A percentile compares a stretch with the other conserved stretches of the same genome.
Evolutionary conservation across 202 grass and related monocot genomes (phyloP).

Genomic region (Carex arenaria): DNA sequence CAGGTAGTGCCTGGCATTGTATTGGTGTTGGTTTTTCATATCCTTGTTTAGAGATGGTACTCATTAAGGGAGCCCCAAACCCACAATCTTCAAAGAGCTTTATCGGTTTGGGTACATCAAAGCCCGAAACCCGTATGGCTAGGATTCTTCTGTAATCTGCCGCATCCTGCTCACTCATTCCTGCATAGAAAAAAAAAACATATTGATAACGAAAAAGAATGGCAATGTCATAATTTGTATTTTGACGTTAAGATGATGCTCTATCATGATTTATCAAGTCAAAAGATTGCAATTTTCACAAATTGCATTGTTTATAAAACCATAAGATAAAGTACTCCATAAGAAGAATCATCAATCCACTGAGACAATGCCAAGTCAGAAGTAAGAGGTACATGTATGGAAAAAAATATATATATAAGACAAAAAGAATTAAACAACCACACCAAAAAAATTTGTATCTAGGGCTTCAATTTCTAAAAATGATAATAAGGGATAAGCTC

Average conservation of each 20-base stretch:
- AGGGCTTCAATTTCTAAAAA: background rate
- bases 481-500: background rate
- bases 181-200: slow-evolving; percentile 36
- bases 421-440: background rate
- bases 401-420: background rate
- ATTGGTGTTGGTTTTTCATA: slow-evolving; percentile 97
- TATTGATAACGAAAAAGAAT: slow-evolving; percentile 12
- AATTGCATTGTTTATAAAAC: background rate
- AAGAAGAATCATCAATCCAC: background rate
- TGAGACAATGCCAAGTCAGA: slow-evolving; percentile 2
- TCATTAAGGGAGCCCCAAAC: slow-evolving; percentile 71
- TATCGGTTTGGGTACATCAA: slow-evolving; percentile 82
- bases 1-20: slow-evolving; percentile 91
- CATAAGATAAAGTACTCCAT: background rate
- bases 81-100: slow-evolving; percentile 84
- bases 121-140: slow-evolving; percentile 84
- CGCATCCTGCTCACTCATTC: slow-evolving; percentile 73
- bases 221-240: background rate
- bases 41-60: slow-evolving; percentile 80
- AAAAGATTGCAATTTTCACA: background rate
- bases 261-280: background rate
- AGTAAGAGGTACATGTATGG: background rate
- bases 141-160: slow-evolving; percentile 81
- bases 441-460: background rate
- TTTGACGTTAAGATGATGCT: background rate